phyloP scores from a whole-genome alignment of 2,329 filamentous ascomycete genomes.

The Pyrenophora seminiperda region DNA sequence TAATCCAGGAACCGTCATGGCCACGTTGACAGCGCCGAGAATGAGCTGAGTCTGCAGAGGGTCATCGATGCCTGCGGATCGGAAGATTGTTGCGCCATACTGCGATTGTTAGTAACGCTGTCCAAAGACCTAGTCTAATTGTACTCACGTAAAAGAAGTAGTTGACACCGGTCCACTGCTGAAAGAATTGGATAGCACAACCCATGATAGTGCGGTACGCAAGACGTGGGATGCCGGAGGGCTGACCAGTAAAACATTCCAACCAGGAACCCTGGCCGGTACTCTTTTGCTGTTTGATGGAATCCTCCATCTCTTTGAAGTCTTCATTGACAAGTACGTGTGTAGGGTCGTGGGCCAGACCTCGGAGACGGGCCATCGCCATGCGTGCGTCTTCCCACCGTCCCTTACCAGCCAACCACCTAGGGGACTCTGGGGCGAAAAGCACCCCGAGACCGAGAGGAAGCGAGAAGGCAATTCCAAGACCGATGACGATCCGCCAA shows the following conservation, averaged over 20 bases:
- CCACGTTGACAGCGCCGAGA: constrained; percentile 67
- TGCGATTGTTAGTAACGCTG: constrained; percentile 47
- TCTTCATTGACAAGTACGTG: constrained; percentile 58
- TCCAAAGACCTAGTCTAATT: neutral
- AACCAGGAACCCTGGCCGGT: constrained; percentile 38
- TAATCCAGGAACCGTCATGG: constrained; percentile 68
- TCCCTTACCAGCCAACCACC: constrained; percentile 56
- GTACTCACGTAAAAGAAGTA: constrained; percentile 54
- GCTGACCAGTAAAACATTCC: constrained; percentile 41
- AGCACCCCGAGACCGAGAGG: constrained; percentile 40
- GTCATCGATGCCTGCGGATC: constrained; percentile 68
- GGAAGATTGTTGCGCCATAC: constrained; percentile 71
- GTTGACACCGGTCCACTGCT: constrained; percentile 54
- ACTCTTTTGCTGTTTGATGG: constrained; percentile 35
- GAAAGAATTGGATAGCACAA: constrained; percentile 37
- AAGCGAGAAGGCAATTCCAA: constrained; percentile 41
- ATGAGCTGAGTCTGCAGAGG: constrained; percentile 55
- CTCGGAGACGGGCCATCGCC: constrained; percentile 61
- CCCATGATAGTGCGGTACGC: constrained; percentile 41
- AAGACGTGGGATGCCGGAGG: constrained; percentile 49
- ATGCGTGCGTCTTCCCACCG: constrained; percentile 57
- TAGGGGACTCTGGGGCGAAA: constrained; percentile 37
- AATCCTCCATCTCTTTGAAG: constrained; percentile 50
- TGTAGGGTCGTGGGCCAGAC: constrained; percentile 55
- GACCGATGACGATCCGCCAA: constrained; percentile 44